Base-by-base conservation (phyloP, 768 basidiomycete species). In the Serendipita sp. region DNA sequence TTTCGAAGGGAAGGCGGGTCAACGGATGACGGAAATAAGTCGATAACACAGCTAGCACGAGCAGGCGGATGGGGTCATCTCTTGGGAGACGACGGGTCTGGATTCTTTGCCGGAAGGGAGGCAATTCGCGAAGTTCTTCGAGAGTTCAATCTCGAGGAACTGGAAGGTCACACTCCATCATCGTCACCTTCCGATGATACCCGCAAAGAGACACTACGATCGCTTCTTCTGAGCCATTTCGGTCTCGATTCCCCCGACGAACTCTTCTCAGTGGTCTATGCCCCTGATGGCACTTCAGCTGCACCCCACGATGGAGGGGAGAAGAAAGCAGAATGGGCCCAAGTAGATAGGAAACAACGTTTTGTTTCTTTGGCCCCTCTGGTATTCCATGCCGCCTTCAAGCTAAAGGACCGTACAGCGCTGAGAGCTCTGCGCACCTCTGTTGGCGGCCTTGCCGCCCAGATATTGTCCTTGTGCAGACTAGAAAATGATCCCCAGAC, bases 61-160 rank as follows among this genome's bases (percentile, higher is more conserved):
- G 77, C 81, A 31, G 88, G 88, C 2, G 88, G 88, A 0, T 89
- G 85, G 85, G 88, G 88, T 0, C 89, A 87, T 86, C 82, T 90
- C 20, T 75, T 90, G 11, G 87, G 88, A 4, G 88, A 90, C 69
- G 88, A 90, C 70, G 90, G 90, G 11, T 83, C 87, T 22, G 89
- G 89, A 11, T 91, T 81, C 68, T 79, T 85, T 68, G 83, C 90
- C 63, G 90, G 90, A 3, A 77, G 86, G 41, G 86, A 88, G 69
- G 79, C 88, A 0, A 69, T 90, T 22, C 83, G 89, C 3, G 79
- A 85, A 65, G 78, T 90, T 33, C 61, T 69, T 24, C 41, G 43
- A 44, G 30, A 14, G 22, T 67, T 28, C 66, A 67, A 64, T 45
- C 22, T n/a, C 22, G 17, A 26, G 30, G 53, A 58, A 17, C 31